A percentile compares a stretch with the other conserved stretches of the same genome.
phyloP scores from a whole-genome alignment of 345 rosid species.

The Bruguiera sexangula region DNA sequence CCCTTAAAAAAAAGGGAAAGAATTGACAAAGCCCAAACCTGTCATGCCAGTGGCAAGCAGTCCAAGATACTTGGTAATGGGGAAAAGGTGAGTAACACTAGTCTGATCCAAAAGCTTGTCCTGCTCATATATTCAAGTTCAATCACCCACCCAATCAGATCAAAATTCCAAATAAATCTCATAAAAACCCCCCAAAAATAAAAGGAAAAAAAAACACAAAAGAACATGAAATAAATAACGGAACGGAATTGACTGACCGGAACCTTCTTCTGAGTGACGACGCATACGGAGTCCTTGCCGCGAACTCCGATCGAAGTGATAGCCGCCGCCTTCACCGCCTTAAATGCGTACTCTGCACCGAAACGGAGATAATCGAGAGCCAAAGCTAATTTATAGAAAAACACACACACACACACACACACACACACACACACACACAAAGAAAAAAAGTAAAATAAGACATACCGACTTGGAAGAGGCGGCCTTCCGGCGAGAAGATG shows the following conservation, averaged over 20 bases:
- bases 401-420: too few species aligned
- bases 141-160: neutral
- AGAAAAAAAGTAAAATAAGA: neutral
- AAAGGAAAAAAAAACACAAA: neutral
- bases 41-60: constrained; percentile 95
- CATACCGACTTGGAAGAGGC: constrained; percentile 84
- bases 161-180: neutral
- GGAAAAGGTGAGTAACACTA: constrained; percentile 88
- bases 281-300: constrained; percentile 92
- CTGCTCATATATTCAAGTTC: constrained; percentile 34
- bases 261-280: constrained; percentile 98
- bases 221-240: neutral
- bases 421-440: too few species aligned
- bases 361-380: neutral
- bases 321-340: constrained; percentile 95
- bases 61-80: constrained; percentile 86
- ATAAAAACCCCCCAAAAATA: constrained; percentile 1
- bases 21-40: constrained; percentile 37
- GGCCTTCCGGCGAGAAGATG: constrained; percentile 87
- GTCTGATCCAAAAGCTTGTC: constrained; percentile 99
- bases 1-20: neutral
- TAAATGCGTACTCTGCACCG: constrained; percentile 78
- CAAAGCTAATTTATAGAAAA: neutral
- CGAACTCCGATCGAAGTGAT: constrained; percentile 94
- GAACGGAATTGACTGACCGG: constrained; percentile 53